phyloP scores from a whole-genome alignment of 2,329 filamentous ascomycete genomes.

The Trichophyton benhamiae region DNA sequence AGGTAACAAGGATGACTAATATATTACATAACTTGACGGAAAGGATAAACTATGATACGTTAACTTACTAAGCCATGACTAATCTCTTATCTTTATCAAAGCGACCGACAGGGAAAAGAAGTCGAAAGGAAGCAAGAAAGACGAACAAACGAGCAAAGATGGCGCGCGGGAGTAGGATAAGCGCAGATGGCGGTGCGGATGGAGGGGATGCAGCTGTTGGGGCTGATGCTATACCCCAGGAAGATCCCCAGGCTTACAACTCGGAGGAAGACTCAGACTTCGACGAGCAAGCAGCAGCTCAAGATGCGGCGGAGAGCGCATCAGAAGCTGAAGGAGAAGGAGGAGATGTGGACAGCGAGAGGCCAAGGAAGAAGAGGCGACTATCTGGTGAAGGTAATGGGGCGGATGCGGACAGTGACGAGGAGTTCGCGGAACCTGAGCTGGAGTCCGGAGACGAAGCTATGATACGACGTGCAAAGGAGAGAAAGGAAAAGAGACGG shows the following conservation, averaged over 20 bases:
- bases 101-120: neutral
- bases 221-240: neutral
- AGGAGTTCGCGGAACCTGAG: conserved; percentile 22
- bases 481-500: conserved; percentile 29
- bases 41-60: neutral
- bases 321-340: conserved; percentile 20
- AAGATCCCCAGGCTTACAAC: conserved; percentile 19
- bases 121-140: too few species aligned
- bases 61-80: too few species aligned
- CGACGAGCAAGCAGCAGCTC: conserved; percentile 23
- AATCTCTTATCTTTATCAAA: neutral
- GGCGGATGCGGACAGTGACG: conserved; percentile 13
- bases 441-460: conserved; percentile 46
- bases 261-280: conserved; percentile 36
- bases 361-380: conserved; percentile 29
- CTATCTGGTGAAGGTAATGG: conserved; percentile 19
- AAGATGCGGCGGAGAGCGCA: conserved; percentile 19
- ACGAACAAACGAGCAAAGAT: neutral
- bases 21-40: too few species aligned
- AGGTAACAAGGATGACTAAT: too few species aligned
- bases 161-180: neutral
- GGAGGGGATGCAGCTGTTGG: neutral
- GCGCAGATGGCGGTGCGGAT: neutral
- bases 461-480: conserved; percentile 40
- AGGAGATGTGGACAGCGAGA: conserved; percentile 17